Evolutionary conservation across 176 grass and related monocot species (phyloP).

Genomic region (Eleusine coracana): DNA sequence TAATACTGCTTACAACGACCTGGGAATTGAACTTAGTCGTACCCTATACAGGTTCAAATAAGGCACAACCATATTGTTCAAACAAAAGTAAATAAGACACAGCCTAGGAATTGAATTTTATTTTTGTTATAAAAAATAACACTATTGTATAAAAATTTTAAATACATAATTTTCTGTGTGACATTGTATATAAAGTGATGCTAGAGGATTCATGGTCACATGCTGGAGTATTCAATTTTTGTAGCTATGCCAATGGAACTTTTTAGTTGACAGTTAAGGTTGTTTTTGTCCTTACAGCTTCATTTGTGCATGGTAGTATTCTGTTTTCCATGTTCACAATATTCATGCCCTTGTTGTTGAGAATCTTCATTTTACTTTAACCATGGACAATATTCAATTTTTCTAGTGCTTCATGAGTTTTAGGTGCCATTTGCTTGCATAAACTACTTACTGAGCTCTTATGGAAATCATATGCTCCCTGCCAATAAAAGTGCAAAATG

Average conservation of each 20-base stretch:
- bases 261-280: neutral
- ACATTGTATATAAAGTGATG: neutral
- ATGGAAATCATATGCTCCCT: neutral
- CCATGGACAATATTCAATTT: neutral
- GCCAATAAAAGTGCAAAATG: conserved; percentile 17
- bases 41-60: neutral
- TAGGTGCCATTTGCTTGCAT: neutral
- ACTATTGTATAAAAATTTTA: neutral
- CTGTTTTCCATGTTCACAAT: neutral
- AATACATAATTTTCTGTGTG: neutral
- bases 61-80: neutral
- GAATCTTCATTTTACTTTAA: conserved; percentile 14
- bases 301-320: neutral
- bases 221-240: neutral
- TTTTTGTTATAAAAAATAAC: neutral
- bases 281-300: neutral
- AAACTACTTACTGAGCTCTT: neutral
- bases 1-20: neutral
- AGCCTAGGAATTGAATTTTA: neutral
- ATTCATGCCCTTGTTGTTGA: neutral
- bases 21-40: neutral
- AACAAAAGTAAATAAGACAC: neutral
- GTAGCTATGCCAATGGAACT: neutral
- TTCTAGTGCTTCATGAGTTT: neutral
- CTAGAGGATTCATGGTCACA: neutral